These are phyloP conservation scores for Angophora floribunda DNA, from an alignment of 345 rosid genomes.

Conservation along the genomic window DNA sequence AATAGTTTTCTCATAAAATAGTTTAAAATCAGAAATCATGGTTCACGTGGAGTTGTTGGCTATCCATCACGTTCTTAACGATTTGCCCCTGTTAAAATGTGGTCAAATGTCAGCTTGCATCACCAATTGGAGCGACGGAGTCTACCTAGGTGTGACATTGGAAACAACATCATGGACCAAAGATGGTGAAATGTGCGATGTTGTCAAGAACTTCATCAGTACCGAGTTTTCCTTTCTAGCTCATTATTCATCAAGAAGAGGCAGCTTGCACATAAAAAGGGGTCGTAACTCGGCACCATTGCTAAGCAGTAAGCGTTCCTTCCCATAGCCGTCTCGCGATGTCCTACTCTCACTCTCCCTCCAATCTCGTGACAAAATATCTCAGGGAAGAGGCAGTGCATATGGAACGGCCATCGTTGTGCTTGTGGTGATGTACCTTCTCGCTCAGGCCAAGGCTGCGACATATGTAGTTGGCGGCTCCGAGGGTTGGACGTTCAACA, in stretches of 20 bases:
- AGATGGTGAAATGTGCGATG: neutral
- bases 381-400: constrained; percentile 40
- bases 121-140: neutral
- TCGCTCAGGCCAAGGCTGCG: constrained; percentile 10
- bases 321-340: neutral
- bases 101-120: neutral
- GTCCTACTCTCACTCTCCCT: too few relatives aligned
- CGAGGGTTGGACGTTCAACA: constrained; percentile 34
- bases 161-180: neutral
- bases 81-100: too few relatives aligned
- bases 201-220: neutral
- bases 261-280: neutral
- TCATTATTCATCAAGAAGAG: neutral
- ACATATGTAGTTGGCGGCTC: constrained; percentile 28
- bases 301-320: neutral
- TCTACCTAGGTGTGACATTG: neutral
- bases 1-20: neutral
- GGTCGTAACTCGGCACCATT: too few relatives aligned
- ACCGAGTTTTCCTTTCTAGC: neutral
- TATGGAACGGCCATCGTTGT: neutral
- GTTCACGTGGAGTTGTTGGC: neutral
- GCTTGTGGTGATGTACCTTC: constrained; percentile 1
- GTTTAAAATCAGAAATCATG: neutral
- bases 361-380: neutral
- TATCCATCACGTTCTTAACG: too few relatives aligned